Conservation (phyloP, 371 early-diverging fungal species). For the Blastocladiella emersonii region DNA sequence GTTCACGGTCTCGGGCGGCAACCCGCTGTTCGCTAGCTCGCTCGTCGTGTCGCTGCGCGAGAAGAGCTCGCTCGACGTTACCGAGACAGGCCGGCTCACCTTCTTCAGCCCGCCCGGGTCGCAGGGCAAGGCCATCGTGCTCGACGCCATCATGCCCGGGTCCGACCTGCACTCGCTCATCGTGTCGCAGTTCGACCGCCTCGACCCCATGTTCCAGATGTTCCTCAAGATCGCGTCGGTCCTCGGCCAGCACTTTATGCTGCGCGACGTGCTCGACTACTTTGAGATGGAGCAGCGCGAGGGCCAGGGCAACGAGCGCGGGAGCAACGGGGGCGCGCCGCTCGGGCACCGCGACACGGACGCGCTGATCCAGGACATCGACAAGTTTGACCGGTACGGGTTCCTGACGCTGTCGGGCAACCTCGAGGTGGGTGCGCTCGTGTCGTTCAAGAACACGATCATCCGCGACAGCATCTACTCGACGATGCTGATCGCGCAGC, state of each 20-base stretch:
- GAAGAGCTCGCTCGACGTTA: constrained; percentile 23
- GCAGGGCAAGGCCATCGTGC: constrained; percentile 16
- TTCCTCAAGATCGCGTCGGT: constrained; percentile 33
- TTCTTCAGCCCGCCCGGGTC: constrained; percentile 1
- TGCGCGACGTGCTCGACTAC: constrained; percentile 29
- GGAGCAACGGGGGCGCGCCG: neutral
- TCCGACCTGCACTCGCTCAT: constrained; percentile 28
- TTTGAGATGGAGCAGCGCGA: constrained; percentile 9
- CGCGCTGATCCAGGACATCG: constrained; percentile 11
- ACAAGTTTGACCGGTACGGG: constrained; percentile 26
- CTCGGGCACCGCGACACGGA: neutral
- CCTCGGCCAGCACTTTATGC: constrained; percentile 26
- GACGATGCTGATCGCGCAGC: constrained; percentile 28
- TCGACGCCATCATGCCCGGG: constrained; percentile 24
- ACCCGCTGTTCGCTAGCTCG: constrained; percentile 28
- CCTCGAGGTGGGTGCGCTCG: constrained; percentile 11
- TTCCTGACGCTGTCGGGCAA: constrained; percentile 15
- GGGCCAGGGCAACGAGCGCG: neutral
- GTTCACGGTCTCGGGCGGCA: constrained; percentile 27
- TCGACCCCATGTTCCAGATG: constrained; percentile 30
- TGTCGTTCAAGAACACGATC: constrained; percentile 29
- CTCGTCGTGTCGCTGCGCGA: constrained; percentile 26
- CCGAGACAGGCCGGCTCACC: constrained; percentile 15
- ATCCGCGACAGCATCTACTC: constrained; percentile 30
- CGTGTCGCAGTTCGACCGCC: constrained; percentile 32